Evolutionary conservation across 225 moss, liverwort and hornwort genomes (phyloP).

Genomic region (Polytrichum commune): DNA sequence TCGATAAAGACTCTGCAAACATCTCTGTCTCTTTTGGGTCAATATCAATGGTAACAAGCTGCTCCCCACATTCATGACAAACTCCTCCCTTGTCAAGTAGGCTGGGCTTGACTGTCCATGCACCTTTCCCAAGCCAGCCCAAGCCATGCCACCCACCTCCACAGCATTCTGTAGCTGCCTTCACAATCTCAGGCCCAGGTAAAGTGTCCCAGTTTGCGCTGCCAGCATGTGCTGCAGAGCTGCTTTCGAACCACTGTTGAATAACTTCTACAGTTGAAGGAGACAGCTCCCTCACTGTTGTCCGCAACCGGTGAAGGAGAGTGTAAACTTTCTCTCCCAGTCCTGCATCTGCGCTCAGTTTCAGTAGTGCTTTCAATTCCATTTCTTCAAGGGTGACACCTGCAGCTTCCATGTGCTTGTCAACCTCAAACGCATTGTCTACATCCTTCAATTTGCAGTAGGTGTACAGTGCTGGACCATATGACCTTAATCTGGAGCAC

Average conservation of each 20-base stretch:
- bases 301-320: conserved; percentile 71
- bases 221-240: conserved; percentile 47
- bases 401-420: conserved; percentile 77
- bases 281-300: conserved; percentile 61
- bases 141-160: conserved; percentile 99
- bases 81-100: conserved; percentile 62
- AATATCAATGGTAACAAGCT: conserved; percentile 83
- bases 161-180: conserved; percentile 55
- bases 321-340: conserved; percentile 79
- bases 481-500: conserved; percentile 65
- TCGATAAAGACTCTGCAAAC: conserved; percentile 81
- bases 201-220: conserved; percentile 31
- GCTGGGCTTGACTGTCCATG: conserved; percentile 66
- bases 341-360: conserved; percentile 57
- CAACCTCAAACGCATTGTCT: conserved; percentile 86
- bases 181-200: conserved; percentile 43
- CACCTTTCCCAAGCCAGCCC: conserved; percentile 83
- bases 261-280: conserved; percentile 51
- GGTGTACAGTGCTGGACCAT: conserved; percentile 79
- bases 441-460: conserved; percentile 75
- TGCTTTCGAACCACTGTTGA: conserved; percentile 69
- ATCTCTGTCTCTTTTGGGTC: conserved; percentile 82
- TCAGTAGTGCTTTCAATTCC: conserved; percentile 73
- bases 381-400: conserved; percentile 82
- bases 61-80: conserved; percentile 72